These are phyloP conservation scores for Aspergillus sp. DNA, from an alignment of 2,329 filamentous ascomycete genomes.

Conservation along the genomic window DNA sequence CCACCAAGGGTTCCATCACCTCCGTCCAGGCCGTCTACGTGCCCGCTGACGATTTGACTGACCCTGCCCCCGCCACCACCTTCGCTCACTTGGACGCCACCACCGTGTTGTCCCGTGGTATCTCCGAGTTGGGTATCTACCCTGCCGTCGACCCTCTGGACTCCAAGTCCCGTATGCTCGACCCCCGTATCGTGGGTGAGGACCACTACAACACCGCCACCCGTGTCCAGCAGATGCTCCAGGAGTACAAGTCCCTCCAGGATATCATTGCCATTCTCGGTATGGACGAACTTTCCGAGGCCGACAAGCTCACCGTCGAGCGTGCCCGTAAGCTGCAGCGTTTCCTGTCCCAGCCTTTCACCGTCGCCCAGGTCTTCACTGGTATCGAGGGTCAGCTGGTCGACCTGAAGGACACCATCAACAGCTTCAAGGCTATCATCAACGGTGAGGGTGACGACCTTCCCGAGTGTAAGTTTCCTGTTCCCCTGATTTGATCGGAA, in stretches of 20 bases:
- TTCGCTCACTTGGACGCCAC: constrained; percentile 99
- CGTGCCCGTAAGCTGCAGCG: constrained; percentile 99
- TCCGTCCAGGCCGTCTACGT: constrained; percentile 99
- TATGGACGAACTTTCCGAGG: constrained; percentile 99
- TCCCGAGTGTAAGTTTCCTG: constrained; percentile 71
- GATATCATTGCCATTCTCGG: constrained; percentile 99
- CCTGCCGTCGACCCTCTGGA: constrained; percentile 99
- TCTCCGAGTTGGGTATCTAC: constrained; percentile 99
- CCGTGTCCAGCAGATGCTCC: constrained; percentile 97
- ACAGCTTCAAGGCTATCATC: constrained; percentile 96
- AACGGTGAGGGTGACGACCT: constrained; percentile 92
- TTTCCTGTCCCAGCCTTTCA: constrained; percentile 99
- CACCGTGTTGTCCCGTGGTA: constrained; percentile 99
- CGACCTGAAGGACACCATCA: constrained; percentile 97
- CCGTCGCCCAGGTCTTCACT: constrained; percentile 69
- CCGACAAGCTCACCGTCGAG: constrained; percentile 99
- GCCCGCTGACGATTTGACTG: constrained; percentile 99
- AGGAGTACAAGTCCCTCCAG: constrained; percentile 99
- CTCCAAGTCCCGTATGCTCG: constrained; percentile 99
- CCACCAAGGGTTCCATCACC: constrained; percentile 98
- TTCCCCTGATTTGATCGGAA: neutral
- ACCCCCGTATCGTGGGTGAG: constrained; percentile 96
- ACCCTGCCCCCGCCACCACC: constrained; percentile 98
- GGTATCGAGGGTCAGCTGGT: constrained; percentile 96
- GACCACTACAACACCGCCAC: constrained; percentile 96